Evolutionary conservation across 2,329 filamentous ascomycete species (phyloP).

Genomic region (Colletotrichum abscissum): DNA sequence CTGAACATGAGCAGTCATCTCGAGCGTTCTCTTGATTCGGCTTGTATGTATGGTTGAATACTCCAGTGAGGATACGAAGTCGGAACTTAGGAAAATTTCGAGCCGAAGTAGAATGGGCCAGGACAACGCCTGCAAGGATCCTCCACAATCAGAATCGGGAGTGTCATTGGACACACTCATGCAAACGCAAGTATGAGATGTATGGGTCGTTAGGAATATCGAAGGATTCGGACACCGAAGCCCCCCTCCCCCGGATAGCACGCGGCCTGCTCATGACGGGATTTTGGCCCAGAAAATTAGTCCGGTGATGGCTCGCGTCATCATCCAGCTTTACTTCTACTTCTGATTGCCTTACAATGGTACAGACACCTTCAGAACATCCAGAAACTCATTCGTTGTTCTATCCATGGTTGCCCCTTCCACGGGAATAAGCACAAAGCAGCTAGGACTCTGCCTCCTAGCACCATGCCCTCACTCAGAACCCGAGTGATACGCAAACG

Average conservation of each 20-base stretch:
- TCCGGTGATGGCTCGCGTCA: background rate
- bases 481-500: background rate
- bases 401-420: background rate
- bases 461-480: background rate
- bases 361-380: background rate
- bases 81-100: slow-evolving; percentile 14
- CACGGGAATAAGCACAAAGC: background rate
- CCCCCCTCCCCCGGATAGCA: background rate
- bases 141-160: background rate
- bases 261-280: background rate
- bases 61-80: background rate
- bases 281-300: background rate
- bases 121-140: background rate
- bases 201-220: background rate
- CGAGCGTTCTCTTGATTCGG: background rate
- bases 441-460: background rate
- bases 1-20: background rate
- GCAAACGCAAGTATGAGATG: background rate
- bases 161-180: background rate
- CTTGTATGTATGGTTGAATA: background rate
- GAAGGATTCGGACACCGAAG: background rate
- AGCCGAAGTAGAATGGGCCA: slow-evolving; percentile 14
- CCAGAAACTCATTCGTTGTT: background rate
- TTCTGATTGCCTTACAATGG: too few species aligned
- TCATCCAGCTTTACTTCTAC: background rate